These are phyloP conservation scores for Sclerotinia nivalis DNA, from an alignment of 2,329 filamentous ascomycete genomes.

Conservation along the genomic window DNA sequence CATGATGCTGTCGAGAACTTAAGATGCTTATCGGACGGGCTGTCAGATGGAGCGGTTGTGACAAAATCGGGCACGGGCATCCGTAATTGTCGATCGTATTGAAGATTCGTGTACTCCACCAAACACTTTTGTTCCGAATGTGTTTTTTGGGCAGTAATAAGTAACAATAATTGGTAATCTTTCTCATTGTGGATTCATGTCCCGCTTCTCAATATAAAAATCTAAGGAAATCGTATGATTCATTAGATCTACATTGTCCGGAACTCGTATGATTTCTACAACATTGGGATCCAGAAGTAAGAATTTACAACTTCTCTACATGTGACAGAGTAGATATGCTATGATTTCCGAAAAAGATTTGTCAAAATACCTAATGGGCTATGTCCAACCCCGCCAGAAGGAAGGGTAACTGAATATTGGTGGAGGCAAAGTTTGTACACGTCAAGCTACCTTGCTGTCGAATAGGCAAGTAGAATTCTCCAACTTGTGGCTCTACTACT, in stretches of 20 bases:
- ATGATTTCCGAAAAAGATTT: not conserved
- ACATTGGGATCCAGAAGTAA: not conserved
- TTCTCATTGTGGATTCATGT: conserved; percentile 26
- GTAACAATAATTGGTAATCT: conserved; percentile 26
- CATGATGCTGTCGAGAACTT: not conserved
- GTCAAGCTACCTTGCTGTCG: not conserved
- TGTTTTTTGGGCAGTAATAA: conserved; percentile 1
- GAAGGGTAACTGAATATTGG: not conserved
- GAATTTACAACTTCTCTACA: not conserved
- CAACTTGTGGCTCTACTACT: not conserved
- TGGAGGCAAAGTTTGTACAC: not conserved
- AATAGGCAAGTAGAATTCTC: not conserved
- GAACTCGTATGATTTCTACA: conserved; percentile 12
- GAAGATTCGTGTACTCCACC: conserved; percentile 1
- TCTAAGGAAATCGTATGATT: conserved; percentile 11
- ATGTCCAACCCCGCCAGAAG: not conserved
- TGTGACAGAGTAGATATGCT: not conserved
- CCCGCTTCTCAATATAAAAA: conserved; percentile 20
- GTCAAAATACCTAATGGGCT: too few species aligned
- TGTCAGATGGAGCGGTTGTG: conserved; percentile 16
- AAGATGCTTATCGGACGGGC: conserved; percentile 6
- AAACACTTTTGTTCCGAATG: not conserved
- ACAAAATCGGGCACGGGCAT: conserved; percentile 15
- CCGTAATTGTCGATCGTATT: conserved; percentile 3
- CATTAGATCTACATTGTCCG: conserved; percentile 6